Percentiles rank a stretch among this genome's conserved stretches.
phyloP scores from a whole-genome alignment of 1,284 basidiomycete species.

The Psilocybe mexicana region DNA sequence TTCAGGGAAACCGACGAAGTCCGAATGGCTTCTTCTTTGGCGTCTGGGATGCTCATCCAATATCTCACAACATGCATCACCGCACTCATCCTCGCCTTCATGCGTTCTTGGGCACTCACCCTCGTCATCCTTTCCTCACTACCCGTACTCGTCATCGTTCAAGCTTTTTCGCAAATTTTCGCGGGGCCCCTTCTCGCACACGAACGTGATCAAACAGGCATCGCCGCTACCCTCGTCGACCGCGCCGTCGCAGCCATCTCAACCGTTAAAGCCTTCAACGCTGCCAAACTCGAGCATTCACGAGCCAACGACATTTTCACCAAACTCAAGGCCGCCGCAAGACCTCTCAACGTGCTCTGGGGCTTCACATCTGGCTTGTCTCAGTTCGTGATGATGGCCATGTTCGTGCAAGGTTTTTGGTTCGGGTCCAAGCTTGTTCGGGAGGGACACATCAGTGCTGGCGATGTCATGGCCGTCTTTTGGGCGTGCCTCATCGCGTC shows the following conservation, averaged over 20 bases:
- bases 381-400: conserved; percentile 83
- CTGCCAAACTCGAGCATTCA: conserved; percentile 61
- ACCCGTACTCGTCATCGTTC: conserved; percentile 79
- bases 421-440: conserved; percentile 88
- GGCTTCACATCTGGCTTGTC: conserved; percentile 67
- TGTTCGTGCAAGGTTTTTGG: conserved; percentile 98
- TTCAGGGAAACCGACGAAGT: conserved; percentile 93
- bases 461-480: conserved; percentile 92
- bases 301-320: conserved; percentile 49
- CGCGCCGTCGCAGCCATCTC: conserved; percentile 79
- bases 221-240: conserved; percentile 79
- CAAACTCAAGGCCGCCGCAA: conserved; percentile 48
- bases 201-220: conserved; percentile 71
- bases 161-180: conserved; percentile 71
- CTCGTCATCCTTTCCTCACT: conserved; percentile 91
- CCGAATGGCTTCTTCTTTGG: conserved; percentile 78
- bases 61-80: conserved; percentile 80
- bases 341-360: conserved; percentile 72
- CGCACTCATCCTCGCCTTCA: conserved; percentile 81
- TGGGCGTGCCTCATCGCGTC: conserved; percentile 94
- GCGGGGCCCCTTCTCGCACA: conserved; percentile 65
- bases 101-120: conserved; percentile 80
- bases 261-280: conserved; percentile 97
- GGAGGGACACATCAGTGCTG: conserved; percentile 65
- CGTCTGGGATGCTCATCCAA: conserved; percentile 79